Conservation (phyloP, 1,139 yeast genomes). For the Lodderomyces orthopsilosis region DNA sequence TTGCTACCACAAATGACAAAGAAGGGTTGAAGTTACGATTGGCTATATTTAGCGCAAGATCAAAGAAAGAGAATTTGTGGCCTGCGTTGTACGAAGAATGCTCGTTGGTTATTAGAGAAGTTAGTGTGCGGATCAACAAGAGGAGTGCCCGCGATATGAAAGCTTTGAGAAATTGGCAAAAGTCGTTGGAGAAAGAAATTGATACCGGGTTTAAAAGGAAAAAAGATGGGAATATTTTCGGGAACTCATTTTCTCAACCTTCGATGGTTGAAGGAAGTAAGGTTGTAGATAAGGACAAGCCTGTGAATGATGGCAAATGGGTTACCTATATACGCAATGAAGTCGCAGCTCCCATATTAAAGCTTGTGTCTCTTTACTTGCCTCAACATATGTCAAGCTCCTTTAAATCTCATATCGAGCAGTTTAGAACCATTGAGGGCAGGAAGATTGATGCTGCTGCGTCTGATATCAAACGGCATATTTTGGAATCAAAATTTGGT, state of each 20-base stretch:
- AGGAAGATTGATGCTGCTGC: neutral
- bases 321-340: conserved; percentile 4
- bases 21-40: conserved; percentile 45
- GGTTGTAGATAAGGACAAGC: conserved; percentile 2
- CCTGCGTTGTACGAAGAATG: conserved; percentile 59
- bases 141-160: conserved; percentile 32
- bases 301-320: conserved; percentile 5
- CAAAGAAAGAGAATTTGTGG: conserved; percentile 52
- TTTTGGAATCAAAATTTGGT: conserved; percentile 38
- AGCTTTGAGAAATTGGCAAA: conserved; percentile 23
- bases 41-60: conserved; percentile 52
- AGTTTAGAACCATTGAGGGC: neutral
- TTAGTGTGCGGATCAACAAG: conserved; percentile 41
- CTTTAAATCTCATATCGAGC: neutral
- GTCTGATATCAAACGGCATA: conserved; percentile 10
- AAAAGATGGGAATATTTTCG: conserved; percentile 28
- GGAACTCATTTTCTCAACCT: conserved; percentile 22
- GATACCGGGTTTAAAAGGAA: conserved; percentile 8
- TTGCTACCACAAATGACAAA: conserved; percentile 49
- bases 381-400: neutral
- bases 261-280: conserved; percentile 8
- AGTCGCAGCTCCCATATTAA: conserved; percentile 3
- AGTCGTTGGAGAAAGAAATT: conserved; percentile 14
- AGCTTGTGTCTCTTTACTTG: neutral
- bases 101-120: conserved; percentile 48